These are phyloP conservation scores for Ophiostoma sp. DNA, from an alignment of 2,329 filamentous ascomycete genomes.

Conservation along the genomic window DNA sequence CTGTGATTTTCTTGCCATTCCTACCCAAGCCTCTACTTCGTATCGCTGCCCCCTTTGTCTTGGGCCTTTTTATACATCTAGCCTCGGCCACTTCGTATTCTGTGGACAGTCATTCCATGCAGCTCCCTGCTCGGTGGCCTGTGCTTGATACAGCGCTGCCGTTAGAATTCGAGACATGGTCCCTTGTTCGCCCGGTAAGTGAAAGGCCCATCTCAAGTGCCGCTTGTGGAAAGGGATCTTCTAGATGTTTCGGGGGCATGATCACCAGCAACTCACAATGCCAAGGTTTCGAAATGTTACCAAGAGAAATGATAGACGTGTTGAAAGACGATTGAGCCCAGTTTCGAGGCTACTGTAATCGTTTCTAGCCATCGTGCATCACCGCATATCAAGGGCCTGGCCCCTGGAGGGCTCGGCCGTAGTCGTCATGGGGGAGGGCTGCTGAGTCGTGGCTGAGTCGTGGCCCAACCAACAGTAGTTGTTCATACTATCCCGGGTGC, in stretches of 20 bases:
- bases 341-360: neutral
- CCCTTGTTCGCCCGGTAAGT: neutral
- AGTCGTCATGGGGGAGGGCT: neutral
- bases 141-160: constrained; percentile 9
- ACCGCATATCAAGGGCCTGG: neutral
- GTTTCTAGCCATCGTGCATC: neutral
- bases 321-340: neutral
- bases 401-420: constrained; percentile 7
- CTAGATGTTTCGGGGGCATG: neutral
- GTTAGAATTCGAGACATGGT: constrained; percentile 7
- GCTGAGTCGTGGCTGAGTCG: constrained; percentile 2
- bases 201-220: neutral
- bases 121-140: constrained; percentile 1
- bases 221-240: neutral
- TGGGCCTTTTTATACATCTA: constrained; percentile 4
- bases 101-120: neutral
- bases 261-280: constrained; percentile 3
- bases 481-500: neutral
- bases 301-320: neutral
- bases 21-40: neutral
- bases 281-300: neutral
- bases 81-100: constrained; percentile 6
- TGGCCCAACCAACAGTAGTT: constrained; percentile 3
- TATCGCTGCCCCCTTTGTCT: neutral
- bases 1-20: too few species aligned